Percentiles rank a stretch among this genome's conserved stretches.
phyloP scores from a whole-genome alignment of 805 yeast genomes.

The Ogataea methylovora region DNA sequence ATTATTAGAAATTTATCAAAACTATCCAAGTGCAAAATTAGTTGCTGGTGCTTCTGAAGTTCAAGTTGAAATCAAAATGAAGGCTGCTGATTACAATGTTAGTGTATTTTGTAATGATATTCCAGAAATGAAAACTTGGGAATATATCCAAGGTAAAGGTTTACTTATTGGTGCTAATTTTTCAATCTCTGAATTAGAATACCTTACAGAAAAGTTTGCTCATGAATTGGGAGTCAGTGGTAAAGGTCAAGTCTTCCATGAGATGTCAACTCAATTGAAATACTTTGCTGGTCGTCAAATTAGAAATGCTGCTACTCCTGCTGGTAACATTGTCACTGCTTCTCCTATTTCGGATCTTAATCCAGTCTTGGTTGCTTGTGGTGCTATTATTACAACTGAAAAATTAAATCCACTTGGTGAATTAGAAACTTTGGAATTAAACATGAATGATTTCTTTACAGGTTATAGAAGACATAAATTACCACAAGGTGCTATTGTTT shows the following conservation, averaged over 20 bases:
- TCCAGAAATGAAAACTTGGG: constrained; percentile 29
- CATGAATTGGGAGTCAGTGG: constrained; percentile 13
- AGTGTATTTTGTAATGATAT: constrained; percentile 36
- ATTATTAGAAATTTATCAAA: constrained; percentile 24
- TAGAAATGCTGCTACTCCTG: constrained; percentile 42
- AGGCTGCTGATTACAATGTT: constrained; percentile 31
- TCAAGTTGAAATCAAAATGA: constrained; percentile 38
- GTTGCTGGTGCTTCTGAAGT: constrained; percentile 43
- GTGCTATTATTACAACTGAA: constrained; percentile 30
- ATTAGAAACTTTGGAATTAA: constrained; percentile 15
- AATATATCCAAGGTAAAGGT: constrained; percentile 32
- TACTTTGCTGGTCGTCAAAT: constrained; percentile 43
- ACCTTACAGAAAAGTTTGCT: constrained; percentile 24
- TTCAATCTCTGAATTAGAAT: constrained; percentile 31
- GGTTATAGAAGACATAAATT: constrained; percentile 35
- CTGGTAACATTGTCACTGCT: constrained; percentile 43
- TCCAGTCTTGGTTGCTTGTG: constrained; percentile 36
- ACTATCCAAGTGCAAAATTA: constrained; percentile 29
- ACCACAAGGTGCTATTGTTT: constrained; percentile 27
- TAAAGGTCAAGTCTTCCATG: constrained; percentile 27
- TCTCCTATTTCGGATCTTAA: constrained; percentile 42
- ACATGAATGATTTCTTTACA: constrained; percentile 32
- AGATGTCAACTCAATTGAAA: constrained; percentile 33
- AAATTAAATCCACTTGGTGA: constrained; percentile 20
- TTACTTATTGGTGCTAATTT: constrained; percentile 36